Evolutionary conservation across 2,329 filamentous ascomycete species (phyloP), one percentile per base, ranked within the genome.

Genomic region (Fusarium sp.): DNA sequence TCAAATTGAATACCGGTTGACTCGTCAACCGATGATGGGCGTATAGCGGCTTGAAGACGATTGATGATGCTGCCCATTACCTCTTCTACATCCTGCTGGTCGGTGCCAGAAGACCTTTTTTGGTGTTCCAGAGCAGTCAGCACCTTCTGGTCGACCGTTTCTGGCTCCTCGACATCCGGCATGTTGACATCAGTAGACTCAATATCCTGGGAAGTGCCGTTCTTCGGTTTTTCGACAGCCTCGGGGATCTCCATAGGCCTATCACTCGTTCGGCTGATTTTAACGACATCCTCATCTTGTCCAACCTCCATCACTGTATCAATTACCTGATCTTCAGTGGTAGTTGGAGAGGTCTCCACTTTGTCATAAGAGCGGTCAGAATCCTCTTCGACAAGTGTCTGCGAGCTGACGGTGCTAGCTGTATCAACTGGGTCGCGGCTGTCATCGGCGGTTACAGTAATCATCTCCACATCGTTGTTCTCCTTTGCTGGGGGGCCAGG

Each of bases 11-110:
- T 92, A 6, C 92, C 93, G 49, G 91, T 85, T 35, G 81, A 88
- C 11, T 87, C 83, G 64, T 84, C 81, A 67, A 94, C 90, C 7
- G 88, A 88, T n/a, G 88, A 88, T 10, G 94, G 89, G 64, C 88
- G 91, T 78, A 98, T 95, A 5, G 96, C 95, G 59, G 94, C 95
- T 78, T 96, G 93, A n/a, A 98, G 86, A 57, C 96, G 93, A 79
- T 96, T 95, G 66, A 98, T 90, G 32, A 97, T 93, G 77, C 96
- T 96, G 66, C 94, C 94, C 84, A 98, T 95, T 50, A 98, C 96
- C 82, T 99, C 96, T 18, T 95, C 95, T 9, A 98, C 96, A 82
- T 99, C 96, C 83, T 99, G 95, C 79, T 99, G 96, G 38, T 94
- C 86, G 1, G 87, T 89, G 6, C 87, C 87, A 15, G 85, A 86